Conservation (phyloP, 768 basidiomycete species). For the Boletus rubropictus region DNA sequence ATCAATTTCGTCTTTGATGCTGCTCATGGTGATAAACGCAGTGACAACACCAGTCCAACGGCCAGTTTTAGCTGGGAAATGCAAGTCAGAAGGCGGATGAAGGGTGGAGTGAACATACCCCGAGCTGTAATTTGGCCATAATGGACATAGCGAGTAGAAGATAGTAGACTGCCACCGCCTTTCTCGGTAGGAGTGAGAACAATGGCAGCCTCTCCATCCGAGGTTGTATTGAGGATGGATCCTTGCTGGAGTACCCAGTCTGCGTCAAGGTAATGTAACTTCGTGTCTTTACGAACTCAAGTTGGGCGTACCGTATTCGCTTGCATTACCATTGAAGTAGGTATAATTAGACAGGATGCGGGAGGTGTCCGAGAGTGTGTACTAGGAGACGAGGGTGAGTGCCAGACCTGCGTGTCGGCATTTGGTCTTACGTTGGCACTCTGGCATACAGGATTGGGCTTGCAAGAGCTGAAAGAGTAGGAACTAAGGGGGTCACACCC, state of each 20-base stretch:
- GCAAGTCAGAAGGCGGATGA: neutral
- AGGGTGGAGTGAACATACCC: constrained; percentile 31
- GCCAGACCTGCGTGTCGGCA: neutral
- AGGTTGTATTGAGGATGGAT: constrained; percentile 56
- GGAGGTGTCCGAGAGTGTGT: constrained; percentile 58
- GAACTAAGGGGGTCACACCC: constrained; percentile 83
- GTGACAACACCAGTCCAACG: constrained; percentile 78
- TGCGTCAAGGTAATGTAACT: constrained; percentile 18
- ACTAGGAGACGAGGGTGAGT: constrained; percentile 32
- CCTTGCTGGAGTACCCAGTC: constrained; percentile 74
- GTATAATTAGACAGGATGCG: constrained; percentile 63
- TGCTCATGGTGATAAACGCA: constrained; percentile 81
- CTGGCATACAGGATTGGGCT: constrained; percentile 67
- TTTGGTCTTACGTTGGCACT: constrained; percentile 44
- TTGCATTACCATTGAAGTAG: constrained; percentile 67
- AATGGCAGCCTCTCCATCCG: constrained; percentile 53
- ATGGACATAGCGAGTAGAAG: constrained; percentile 75
- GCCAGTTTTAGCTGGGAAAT: constrained; percentile 61
- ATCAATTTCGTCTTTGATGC: constrained; percentile 81
- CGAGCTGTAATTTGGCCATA: constrained; percentile 71
- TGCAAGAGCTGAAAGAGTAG: constrained; percentile 56
- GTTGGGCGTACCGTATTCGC: constrained; percentile 48
- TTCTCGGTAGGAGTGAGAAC: constrained; percentile 60
- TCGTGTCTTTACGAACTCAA: neutral
- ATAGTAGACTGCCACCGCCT: constrained; percentile 73